Evolutionary conservation across 1,284 basidiomycete species (phyloP), one percentile per base, ranked within the genome.

Genomic region (Porodaedalea pini): DNA sequence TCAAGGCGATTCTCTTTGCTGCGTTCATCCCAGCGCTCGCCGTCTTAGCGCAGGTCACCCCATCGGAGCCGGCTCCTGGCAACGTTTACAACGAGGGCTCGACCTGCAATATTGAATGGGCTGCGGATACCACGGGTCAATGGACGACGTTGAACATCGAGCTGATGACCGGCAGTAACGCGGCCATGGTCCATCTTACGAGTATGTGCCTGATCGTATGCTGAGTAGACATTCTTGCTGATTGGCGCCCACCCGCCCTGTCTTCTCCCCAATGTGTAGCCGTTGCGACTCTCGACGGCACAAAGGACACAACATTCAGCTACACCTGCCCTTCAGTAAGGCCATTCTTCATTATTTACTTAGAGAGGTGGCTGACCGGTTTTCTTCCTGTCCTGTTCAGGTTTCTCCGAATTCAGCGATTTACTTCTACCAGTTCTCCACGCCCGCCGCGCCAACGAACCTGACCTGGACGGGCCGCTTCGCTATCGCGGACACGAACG

Each of bases 391-490:
- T 31, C 21, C 44, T n/a, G 11, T 21, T 6, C 66, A 86, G 77
- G 90, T 94, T 21, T 73, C 73, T n/a, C 82, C 84, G 37, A 77
- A 87, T 69, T 77, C 89, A 2, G 70, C 82, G 27, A 84, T 92
- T 63, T 92, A 90, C 73, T 92, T 92, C 75, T 90, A 88, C 70
- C 86, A 89, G 67, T 90, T 85, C 74, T 76, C 79, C 13, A 70
- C 79, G 2, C 70, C 77, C 0, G 64, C 63, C 3, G 67, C 27
- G 4, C 43, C 77, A 0, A 2, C 67, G 27, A 70, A 75, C 63
- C 77, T 76, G 44, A 75, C 76, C 17, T 94, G 92, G 90, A 91
- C 91, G 0, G 85, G 82, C 6, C 86, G 92, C 39, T 94, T 93
- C 77, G 76, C 86, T 40, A 90, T 94, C 66, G 83, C 87, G 0